Evolutionary conservation across 768 basidiomycete species (phyloP).

Genomic region (Glaciozyma martinii): DNA sequence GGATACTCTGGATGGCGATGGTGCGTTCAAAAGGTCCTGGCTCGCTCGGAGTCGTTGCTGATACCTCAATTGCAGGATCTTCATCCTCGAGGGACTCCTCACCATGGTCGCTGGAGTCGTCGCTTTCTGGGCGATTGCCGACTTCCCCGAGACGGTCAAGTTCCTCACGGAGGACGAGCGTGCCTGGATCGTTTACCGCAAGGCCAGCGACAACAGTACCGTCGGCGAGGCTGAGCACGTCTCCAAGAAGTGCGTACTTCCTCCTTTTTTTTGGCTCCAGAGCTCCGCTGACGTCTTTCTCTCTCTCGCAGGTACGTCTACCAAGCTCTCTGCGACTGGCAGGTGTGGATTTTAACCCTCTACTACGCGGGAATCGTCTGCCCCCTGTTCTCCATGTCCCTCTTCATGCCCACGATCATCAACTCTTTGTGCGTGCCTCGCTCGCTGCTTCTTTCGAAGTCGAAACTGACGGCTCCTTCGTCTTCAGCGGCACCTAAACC

Average conservation of each 20-base stretch:
- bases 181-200: not conserved
- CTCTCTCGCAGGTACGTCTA: constrained; percentile 17
- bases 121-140: constrained; percentile 14
- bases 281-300: not conserved
- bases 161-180: too few species aligned
- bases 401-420: constrained; percentile 25
- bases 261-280: not conserved
- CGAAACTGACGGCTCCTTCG: too few species aligned
- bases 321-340: constrained; percentile 29
- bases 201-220: constrained; percentile 22
- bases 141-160: not conserved
- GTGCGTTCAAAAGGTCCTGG: not conserved
- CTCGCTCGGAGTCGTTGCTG: not conserved
- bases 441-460: too few species aligned
- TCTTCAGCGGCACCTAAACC: constrained; percentile 23
- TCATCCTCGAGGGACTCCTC: constrained; percentile 26
- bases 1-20: constrained; percentile 27
- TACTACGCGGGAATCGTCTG: constrained; percentile 18
- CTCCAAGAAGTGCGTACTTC: constrained; percentile 7
- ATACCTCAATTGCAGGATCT: constrained; percentile 28
- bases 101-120: constrained; percentile 28
- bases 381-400: constrained; percentile 14
- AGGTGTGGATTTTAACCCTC: constrained; percentile 13
- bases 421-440: too few species aligned
- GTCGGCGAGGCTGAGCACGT: constrained; percentile 29